Conservation (phyloP, 2,329 filamentous ascomycete genomes). For the Zymoseptoria pseudotritici region DNA sequence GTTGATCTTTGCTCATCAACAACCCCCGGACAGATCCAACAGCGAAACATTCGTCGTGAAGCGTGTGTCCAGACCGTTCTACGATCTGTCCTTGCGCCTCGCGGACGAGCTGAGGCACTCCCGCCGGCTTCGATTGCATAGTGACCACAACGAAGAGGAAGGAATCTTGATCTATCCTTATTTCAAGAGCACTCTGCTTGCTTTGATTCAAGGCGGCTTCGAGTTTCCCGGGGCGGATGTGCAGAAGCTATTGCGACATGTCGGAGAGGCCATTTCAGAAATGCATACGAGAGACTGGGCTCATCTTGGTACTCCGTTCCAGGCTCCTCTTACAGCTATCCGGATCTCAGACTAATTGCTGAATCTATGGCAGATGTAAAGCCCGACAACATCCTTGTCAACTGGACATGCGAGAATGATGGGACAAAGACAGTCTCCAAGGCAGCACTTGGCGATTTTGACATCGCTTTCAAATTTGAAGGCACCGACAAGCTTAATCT, state of each 20-base stretch:
- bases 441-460: conserved; percentile 33
- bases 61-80: conserved; percentile 27
- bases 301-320: conserved; percentile 26
- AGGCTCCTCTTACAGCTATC: not conserved
- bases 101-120: conserved; percentile 27
- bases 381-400: conserved; percentile 33
- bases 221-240: conserved; percentile 26
- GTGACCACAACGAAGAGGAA: conserved; percentile 31
- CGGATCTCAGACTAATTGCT: conserved; percentile 1
- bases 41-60: conserved; percentile 30
- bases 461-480: conserved; percentile 29
- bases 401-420: conserved; percentile 30
- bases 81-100: conserved; percentile 28
- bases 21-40: conserved; percentile 22
- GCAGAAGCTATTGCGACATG: conserved; percentile 29
- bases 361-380: conserved; percentile 32
- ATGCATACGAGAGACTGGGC: conserved; percentile 33
- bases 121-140: conserved; percentile 31
- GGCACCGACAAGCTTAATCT: conserved; percentile 20
- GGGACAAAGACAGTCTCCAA: conserved; percentile 28
- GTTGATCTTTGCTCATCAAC: not conserved
- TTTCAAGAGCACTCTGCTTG: conserved; percentile 29
- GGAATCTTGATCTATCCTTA: conserved; percentile 31
- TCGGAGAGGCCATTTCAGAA: conserved; percentile 31
- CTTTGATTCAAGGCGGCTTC: conserved; percentile 28